Base-by-base conservation (phyloP, 148 eudicot species). In the Silene uniflora region DNA sequence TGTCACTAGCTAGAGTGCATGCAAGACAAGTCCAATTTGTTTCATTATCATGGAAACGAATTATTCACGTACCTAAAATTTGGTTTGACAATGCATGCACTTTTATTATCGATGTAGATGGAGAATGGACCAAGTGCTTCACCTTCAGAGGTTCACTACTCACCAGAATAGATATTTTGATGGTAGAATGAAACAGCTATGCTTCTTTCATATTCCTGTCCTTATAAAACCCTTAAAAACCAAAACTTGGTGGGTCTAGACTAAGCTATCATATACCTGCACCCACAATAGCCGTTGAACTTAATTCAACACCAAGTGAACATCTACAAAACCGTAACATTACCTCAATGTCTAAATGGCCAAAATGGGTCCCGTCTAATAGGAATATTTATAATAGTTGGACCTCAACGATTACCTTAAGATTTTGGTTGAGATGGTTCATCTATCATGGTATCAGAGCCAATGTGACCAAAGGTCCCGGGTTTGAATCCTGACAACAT, bases 231-330 rank as follows among this genome's bases (percentile, higher is more conserved):
- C 49, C 18, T 67, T 44, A 22, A 64, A 80, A 70, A 25, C 67
- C 67, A 19, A 59, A 29, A 66, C 44, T 8, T 58, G 79, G 83
- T 72, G 82, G 83, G 77, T 76, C 79, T 49, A 49, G 55, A 49
- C 17, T 11, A 44, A 55, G 67, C 74, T 19, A 75, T 56, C 66
- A 54, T 42, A 55, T 80, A 80, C 83, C 75, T 78, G 78, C 74
- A 78, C 72, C 78, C 79, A 81, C 66, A 55, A 69, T 73, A 71
- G 71, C 78, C 70, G 73, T 64, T 73, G 61, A 79, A 65, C 71
- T 44, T 39, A 69, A 47, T 49, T 75, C 73, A 76, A 59, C 78
- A 75, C 72, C 46, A 14, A 67, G 22, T 35, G 21, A 46, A 76
- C 59, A 76, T 35, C 66, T 76, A 39, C 78, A 52, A 52, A 52